Evolutionary conservation across 2,329 filamentous ascomycete genomes (phyloP), one percentile per base, ranked within the genome.

Genomic region (Rhynchosporium graminicola): DNA sequence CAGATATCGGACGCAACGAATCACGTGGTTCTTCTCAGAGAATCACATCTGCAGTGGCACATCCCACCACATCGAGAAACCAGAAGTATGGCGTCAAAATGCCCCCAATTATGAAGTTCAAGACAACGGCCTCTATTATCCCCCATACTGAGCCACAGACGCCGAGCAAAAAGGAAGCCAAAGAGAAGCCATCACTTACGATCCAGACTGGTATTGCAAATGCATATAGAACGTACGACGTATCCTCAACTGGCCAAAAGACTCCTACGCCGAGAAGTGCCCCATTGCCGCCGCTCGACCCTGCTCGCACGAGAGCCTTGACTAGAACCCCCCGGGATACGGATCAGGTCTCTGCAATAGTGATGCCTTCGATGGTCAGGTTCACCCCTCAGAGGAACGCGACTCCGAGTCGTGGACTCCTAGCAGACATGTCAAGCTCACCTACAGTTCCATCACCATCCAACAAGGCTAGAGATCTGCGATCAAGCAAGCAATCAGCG

Each of bases 221-320:
- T 47, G 50, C 55, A 28, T 38, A 57, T 15, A 59, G 60, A 59
- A 38, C 55, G 10, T 62, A 59, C 50, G 55, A 20, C 40, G 47
- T 54, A 28, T 55, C 47, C 6, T 28, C 28, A 9, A 28, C 43
- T 8, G 60, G 60, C 4, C n/a, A 43, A 6, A 62, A 62, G 31
- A 57, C 60, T 42, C 60, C 60, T 13, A 62, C 60, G 20, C 60
- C 60, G 6, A 62, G 43, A 38, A 62, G 55, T 31, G 50, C 29
- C 15, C 45, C 48, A 20, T 59, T 60, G n/a, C 50, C 51, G 20
- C 29, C 56, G 9, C 36, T 33, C 6, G 51, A 54, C 10, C 51
- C 51, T 47, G 20, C 56, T 29, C 45, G 56, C 20, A 48, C 56
- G 33, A 58, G 56, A 58, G 43, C 56, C 13, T 26, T 45, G 43